A percentile compares a stretch with the other conserved stretches of the same genome.
phyloP scores from a whole-genome alignment of 164 flowering plant genomes.

The Sextonia rubra region DNA sequence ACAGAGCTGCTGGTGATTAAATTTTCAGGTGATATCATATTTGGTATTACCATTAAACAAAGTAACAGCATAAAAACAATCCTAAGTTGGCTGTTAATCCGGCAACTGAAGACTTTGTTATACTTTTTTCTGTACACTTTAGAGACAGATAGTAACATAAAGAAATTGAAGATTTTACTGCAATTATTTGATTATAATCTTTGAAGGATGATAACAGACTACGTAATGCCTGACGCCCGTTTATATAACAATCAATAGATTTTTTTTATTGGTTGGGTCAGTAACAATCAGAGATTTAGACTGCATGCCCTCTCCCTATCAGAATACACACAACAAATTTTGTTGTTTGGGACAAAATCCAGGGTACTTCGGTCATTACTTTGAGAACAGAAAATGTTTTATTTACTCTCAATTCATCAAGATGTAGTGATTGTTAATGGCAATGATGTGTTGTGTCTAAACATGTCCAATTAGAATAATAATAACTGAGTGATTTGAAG shows the following conservation, averaged over 20 bases:
- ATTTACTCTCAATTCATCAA: background rate
- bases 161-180: no score
- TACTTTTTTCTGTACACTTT: no score
- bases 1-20: no score
- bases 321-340: background rate
- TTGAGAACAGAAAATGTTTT: background rate
- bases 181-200: background rate
- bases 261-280: background rate
- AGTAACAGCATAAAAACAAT: no score
- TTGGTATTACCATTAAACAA: no score
- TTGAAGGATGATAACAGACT: background rate
- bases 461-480: background rate
- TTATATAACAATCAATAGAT: no score
- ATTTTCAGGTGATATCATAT: no score
- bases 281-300: background rate
- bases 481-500: background rate
- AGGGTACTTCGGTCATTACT: background rate
- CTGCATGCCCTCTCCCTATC: background rate
- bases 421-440: background rate
- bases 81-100: no score
- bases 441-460: conserved; percentile 5
- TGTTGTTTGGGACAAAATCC: background rate
- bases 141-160: no score
- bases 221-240: background rate
- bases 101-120: no score